These are phyloP conservation scores for Epichloe baconii DNA, from an alignment of 2,329 filamentous ascomycete species.

Conservation along the genomic window DNA sequence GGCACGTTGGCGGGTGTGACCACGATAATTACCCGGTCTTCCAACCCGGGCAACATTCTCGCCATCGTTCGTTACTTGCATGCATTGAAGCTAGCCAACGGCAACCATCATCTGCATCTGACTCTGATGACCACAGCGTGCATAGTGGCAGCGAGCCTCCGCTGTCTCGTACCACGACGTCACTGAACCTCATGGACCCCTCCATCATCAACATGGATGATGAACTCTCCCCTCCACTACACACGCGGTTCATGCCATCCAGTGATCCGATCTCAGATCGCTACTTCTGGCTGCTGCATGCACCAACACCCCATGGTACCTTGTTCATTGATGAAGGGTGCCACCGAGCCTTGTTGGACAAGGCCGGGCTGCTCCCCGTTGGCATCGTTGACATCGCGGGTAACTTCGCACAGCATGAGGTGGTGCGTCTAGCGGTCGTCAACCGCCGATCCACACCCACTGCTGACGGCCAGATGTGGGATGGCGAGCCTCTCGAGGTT, in stretches of 20 bases:
- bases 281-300: slow-evolving; percentile 95
- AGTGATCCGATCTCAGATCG: slow-evolving; percentile 77
- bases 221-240: slow-evolving; percentile 40
- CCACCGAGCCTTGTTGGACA: slow-evolving; percentile 63
- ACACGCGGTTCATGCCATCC: slow-evolving; percentile 86
- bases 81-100: slow-evolving; percentile 10
- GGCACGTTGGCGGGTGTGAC: slow-evolving; percentile 92
- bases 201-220: slow-evolving; percentile 12
- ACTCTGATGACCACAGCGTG: slow-evolving; percentile 11
- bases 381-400: slow-evolving; percentile 88
- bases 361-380: slow-evolving; percentile 77
- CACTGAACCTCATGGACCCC: slow-evolving; percentile 23
- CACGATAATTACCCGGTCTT: slow-evolving; percentile 87
- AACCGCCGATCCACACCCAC: slow-evolving; percentile 36
- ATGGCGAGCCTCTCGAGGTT: slow-evolving; percentile 52
- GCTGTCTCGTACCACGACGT: slow-evolving; percentile 27
- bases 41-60: slow-evolving; percentile 82
- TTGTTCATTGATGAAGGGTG: slow-evolving; percentile 90
- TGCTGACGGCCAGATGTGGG: slow-evolving; percentile 33
- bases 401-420: slow-evolving; percentile 81
- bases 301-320: slow-evolving; percentile 77
- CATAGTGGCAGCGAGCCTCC: slow-evolving; percentile 9
- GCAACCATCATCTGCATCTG: slow-evolving; percentile 2
- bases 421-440: slow-evolving; percentile 74
- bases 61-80: slow-evolving; percentile 77